Evolutionary conservation across 129 eudicot species (phyloP), one percentile per base, ranked within the genome.

Genomic region (Flaveria linearis): DNA sequence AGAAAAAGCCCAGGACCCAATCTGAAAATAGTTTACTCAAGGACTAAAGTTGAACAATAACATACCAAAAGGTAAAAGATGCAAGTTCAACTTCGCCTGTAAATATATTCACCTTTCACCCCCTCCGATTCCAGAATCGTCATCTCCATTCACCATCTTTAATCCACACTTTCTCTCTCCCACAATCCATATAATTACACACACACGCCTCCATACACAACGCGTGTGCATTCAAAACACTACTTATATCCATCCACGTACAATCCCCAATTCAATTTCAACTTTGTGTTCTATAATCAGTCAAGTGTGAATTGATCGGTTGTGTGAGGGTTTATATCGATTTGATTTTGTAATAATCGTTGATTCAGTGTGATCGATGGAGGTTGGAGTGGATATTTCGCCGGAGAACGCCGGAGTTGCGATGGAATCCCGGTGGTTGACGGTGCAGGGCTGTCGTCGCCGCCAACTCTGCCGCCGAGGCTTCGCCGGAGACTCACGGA

Each of bases 371-470:
- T 64, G 4, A 28, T 30, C 62, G 74, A 86, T 86, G 90, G 87
- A 86, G 83, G 86, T 87, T 57, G 82, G 82, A 78, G 84, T 93
- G 87, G 80, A 74, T 67, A 85, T 88, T 83, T 88, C 91, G 80
- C 87, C 86, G 87, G 97, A 80, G 76, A 78, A 42, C 16, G 78
- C 45, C 43, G 89, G 85, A 42, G 77, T 86, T 23, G 96, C 88
- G 28, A 80, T 95, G 96, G 96, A 90, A 45, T 81, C 65, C 97
- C 97, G 92, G 95, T 76, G 56, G 82, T 69, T 12, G 99, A 91
- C 52, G 92, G 88, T 22, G 84, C 72, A 22, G 80, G 64, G 61
- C 53, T 81, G 43, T 89, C 90, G 18, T 84, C 96, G 84, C 92
- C 97, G 61, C 88, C 96, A 45, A 83, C 71, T 68, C 42, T 94